Conservation (phyloP, 441 rosid species). For the Dalechampia spathulata region DNA sequence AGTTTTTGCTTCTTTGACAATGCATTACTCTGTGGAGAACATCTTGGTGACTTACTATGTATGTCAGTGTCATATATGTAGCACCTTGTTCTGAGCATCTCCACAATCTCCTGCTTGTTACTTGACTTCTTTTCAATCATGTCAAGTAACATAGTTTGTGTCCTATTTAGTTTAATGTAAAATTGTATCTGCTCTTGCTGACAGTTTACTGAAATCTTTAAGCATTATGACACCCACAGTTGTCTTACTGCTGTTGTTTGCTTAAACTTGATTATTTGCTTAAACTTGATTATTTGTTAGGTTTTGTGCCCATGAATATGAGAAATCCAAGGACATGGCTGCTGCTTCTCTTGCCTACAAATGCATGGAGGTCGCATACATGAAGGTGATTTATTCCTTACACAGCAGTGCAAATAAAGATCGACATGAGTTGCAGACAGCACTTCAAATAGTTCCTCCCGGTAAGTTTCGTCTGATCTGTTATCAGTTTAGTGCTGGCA, state of each 20-base stretch:
- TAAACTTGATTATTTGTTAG: slow-evolving; percentile 31
- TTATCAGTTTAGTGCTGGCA: too few species aligned
- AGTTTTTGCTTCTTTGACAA: neutral
- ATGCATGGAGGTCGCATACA: slow-evolving; percentile 85
- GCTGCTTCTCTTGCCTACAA: slow-evolving; percentile 97
- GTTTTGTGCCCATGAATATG: slow-evolving; percentile 93
- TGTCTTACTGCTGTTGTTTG: neutral
- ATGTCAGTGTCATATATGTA: neutral
- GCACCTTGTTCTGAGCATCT: neutral
- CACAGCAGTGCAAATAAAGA: slow-evolving; percentile 60
- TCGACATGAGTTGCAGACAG: slow-evolving; percentile 58
- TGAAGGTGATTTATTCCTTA: slow-evolving; percentile 79
- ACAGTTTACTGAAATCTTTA: neutral
- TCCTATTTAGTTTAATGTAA: too few species aligned
- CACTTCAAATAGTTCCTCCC: slow-evolving; percentile 77
- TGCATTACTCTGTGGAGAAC: neutral
- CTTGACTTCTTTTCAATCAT: too few species aligned
- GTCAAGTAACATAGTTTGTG: neutral
- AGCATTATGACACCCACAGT: neutral
- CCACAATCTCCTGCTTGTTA: too few species aligned
- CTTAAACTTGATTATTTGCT: slow-evolving; percentile 13
- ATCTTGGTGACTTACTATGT: neutral
- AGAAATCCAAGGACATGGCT: slow-evolving; percentile 85
- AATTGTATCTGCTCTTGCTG: too few species aligned
- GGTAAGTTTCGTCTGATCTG: slow-evolving; percentile 34